Evolutionary conservation across 768 basidiomycete species (phyloP).

Genomic region (Podaxis sp.): DNA sequence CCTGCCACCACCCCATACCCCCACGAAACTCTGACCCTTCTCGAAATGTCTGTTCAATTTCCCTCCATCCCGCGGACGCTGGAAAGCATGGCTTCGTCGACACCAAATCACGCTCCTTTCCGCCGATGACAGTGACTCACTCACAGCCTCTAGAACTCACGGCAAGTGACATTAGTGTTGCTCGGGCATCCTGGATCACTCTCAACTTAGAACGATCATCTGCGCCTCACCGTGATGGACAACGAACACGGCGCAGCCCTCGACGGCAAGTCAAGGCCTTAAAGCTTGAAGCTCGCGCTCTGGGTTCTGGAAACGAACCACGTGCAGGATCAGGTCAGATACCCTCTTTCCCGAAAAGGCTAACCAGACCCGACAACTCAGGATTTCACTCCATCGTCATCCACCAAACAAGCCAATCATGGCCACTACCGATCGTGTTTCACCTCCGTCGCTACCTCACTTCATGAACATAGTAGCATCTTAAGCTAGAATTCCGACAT

Average conservation of each 20-base stretch:
- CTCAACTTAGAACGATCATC: neutral
- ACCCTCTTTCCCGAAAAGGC: neutral
- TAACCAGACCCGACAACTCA: constrained; percentile 1
- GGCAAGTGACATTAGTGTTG: too few relatives aligned
- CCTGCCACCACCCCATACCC: neutral
- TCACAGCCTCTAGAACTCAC: neutral
- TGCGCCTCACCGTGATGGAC: neutral
- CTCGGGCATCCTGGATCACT: constrained; percentile 10
- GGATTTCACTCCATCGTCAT: constrained; percentile 3
- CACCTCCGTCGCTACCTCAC: neutral
- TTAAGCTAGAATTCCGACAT: neutral
- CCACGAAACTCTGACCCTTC: constrained; percentile 30
- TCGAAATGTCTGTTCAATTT: constrained; percentile 16
- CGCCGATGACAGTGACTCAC: constrained; percentile 12
- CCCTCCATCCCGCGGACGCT: constrained; percentile 23
- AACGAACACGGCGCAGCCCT: neutral
- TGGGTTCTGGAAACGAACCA: neutral
- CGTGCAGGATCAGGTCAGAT: neutral
- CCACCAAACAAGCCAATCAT: neutral
- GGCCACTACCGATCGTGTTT: constrained; percentile 13
- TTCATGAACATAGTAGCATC: neutral
- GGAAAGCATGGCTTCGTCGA: neutral
- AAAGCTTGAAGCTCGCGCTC: neutral
- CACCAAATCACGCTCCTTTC: constrained; percentile 5
- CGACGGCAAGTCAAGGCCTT: constrained; percentile 4